Evolutionary conservation across 441 rosid species (phyloP).

Genomic region (Corymbia citriodora): DNA sequence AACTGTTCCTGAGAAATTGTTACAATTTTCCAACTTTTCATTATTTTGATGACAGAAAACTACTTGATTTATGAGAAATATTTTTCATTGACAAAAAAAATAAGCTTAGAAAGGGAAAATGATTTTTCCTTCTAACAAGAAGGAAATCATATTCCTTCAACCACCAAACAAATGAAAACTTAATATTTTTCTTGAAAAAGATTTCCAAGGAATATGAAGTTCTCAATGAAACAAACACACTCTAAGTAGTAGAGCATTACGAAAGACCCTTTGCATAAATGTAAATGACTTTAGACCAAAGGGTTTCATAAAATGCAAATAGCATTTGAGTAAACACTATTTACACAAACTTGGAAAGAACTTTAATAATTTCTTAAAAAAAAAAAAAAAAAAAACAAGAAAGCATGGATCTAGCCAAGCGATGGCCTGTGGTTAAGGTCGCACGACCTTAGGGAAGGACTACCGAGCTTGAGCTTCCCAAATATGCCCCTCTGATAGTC

Average conservation of each 20-base stretch:
- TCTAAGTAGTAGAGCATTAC: neutral
- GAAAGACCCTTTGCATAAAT: neutral
- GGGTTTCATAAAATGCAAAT: neutral
- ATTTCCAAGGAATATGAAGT: neutral
- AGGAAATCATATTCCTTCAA: neutral
- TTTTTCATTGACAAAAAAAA: neutral
- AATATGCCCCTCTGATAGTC: neutral
- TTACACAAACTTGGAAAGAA: neutral
- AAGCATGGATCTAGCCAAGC: neutral
- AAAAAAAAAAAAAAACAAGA: too few species aligned
- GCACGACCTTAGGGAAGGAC: neutral
- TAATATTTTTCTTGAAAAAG: neutral
- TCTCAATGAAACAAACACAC: neutral
- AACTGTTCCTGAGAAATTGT: neutral
- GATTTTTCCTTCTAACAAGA: neutral
- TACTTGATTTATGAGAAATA: accelerated
- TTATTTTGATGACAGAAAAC: neutral
- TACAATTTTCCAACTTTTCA: accelerated
- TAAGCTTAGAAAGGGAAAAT: too few species aligned
- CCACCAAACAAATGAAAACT: neutral
- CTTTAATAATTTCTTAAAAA: neutral
- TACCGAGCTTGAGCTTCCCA: neutral
- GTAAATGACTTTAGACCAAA: neutral
- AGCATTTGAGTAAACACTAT: neutral
- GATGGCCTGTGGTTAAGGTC: neutral